These are phyloP conservation scores for Emergomyces orientalis DNA, from an alignment of 2,329 filamentous ascomycete species.

Conservation along the genomic window DNA sequence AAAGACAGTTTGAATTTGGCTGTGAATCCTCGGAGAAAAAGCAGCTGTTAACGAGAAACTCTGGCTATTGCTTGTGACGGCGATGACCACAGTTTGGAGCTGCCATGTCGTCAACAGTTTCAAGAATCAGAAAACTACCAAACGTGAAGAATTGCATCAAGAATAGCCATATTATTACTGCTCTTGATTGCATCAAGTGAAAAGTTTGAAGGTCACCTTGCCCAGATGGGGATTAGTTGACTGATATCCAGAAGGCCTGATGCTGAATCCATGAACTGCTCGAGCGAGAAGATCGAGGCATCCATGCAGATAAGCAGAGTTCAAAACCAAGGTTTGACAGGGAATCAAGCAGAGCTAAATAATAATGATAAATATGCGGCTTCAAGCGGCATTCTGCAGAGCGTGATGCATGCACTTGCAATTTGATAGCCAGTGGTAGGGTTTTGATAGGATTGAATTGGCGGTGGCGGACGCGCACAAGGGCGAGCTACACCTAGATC, in stretches of 20 bases:
- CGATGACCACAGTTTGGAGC: neutral
- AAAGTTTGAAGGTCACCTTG: neutral
- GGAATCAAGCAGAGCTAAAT: neutral
- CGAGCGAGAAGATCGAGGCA: neutral
- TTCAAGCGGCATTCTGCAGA: neutral
- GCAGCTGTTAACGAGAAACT: neutral
- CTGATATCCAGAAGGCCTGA: neutral
- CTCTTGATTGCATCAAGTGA: neutral
- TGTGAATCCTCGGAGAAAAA: neutral
- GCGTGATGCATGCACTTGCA: neutral
- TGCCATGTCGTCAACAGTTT: neutral
- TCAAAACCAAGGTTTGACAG: neutral
- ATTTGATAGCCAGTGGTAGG: neutral
- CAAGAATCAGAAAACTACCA: neutral
- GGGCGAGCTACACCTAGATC: neutral
- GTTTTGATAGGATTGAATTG: neutral
- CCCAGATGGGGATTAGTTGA: neutral
- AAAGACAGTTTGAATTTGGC: neutral
- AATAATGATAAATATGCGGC: neutral
- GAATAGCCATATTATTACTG: neutral
- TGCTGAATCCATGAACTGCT: neutral
- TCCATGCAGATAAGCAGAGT: neutral
- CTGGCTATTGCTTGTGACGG: neutral
- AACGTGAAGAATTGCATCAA: neutral
- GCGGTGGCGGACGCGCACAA: neutral